phyloP scores from a whole-genome alignment of 148 eudicot genomes.

The Polygonum aviculare region DNA sequence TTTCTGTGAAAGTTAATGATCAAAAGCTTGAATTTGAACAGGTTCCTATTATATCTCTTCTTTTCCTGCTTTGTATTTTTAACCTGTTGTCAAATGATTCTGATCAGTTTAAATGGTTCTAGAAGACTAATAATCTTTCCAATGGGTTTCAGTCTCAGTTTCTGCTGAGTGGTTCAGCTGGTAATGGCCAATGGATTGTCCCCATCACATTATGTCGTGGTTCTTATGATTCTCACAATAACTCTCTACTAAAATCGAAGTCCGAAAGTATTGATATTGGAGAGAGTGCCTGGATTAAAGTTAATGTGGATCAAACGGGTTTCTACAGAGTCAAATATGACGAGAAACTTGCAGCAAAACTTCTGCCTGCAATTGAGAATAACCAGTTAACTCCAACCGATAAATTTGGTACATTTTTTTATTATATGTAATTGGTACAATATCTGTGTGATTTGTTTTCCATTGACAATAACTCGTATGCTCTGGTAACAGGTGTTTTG shows the following conservation, averaged over 20 bases:
- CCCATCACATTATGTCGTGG: slow-evolving; percentile 75
- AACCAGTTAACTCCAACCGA: slow-evolving; percentile 61
- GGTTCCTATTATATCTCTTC: slow-evolving; percentile 28
- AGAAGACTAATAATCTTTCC: slow-evolving; percentile 11
- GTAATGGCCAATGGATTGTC: slow-evolving; percentile 87
- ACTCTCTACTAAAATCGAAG: slow-evolving; percentile 56
- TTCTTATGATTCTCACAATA: slow-evolving; percentile 62
- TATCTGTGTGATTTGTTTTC: background rate
- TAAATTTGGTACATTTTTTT: slow-evolving; percentile 53
- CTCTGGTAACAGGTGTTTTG: slow-evolving; percentile 59
- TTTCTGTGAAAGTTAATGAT: slow-evolving; percentile 58
- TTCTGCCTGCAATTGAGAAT: slow-evolving; percentile 73
- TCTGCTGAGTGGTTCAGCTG: slow-evolving; percentile 61
- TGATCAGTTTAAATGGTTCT: background rate
- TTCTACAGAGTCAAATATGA: slow-evolving; percentile 95
- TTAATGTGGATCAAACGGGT: slow-evolving; percentile 85
- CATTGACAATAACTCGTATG: background rate
- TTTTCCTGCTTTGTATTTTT: background rate
- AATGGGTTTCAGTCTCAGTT: slow-evolving; percentile 56
- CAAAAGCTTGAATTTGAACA: slow-evolving; percentile 70
- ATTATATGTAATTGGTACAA: background rate
- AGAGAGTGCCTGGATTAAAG: slow-evolving; percentile 67
- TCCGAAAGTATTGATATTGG: slow-evolving; percentile 44
- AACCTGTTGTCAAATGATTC: background rate
- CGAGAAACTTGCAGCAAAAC: slow-evolving; percentile 56